Evolutionary conservation across 2,329 filamentous ascomycete genomes (phyloP).

Genomic region (Samsoniella hepiali): DNA sequence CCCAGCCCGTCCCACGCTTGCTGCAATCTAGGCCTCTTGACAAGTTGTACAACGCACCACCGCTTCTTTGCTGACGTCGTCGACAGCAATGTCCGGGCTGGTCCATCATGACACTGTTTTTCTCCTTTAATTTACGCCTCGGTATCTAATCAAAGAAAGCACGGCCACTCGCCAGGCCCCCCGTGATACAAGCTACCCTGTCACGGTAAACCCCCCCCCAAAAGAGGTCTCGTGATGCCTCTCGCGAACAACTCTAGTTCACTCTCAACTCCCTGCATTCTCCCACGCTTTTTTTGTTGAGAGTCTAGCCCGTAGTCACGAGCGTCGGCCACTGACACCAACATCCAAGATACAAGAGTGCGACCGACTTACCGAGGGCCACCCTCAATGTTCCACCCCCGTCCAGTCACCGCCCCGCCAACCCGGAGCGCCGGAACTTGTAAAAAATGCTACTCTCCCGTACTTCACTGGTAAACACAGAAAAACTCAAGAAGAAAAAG

Average conservation of each 20-base stretch:
- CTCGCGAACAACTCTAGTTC: not conserved
- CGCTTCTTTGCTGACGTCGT: not conserved
- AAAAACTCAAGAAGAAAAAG: not conserved
- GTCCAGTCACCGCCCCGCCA: conserved; percentile 3
- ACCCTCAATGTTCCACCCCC: not conserved
- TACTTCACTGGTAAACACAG: not conserved
- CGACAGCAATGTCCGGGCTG: too few relatives aligned
- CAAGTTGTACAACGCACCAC: not conserved
- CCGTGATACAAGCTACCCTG: not conserved
- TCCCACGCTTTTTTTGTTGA: conserved; percentile 5
- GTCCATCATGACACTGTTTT: not conserved
- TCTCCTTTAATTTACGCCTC: not conserved
- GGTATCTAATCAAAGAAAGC: not conserved
- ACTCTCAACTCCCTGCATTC: not conserved
- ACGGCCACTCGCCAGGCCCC: not conserved
- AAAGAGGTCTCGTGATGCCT: conserved; percentile 13
- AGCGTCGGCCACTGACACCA: not conserved
- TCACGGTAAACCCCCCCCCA: not conserved
- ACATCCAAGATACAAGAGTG: not conserved
- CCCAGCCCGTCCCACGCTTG: not conserved
- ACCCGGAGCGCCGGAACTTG: not conserved
- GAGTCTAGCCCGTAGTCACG: not conserved
- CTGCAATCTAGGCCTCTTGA: not conserved
- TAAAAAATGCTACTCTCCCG: not conserved
- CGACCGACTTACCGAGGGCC: not conserved